Evolutionary conservation across 2,329 filamentous ascomycete genomes (phyloP).

Genomic region (Xylariales sp.): DNA sequence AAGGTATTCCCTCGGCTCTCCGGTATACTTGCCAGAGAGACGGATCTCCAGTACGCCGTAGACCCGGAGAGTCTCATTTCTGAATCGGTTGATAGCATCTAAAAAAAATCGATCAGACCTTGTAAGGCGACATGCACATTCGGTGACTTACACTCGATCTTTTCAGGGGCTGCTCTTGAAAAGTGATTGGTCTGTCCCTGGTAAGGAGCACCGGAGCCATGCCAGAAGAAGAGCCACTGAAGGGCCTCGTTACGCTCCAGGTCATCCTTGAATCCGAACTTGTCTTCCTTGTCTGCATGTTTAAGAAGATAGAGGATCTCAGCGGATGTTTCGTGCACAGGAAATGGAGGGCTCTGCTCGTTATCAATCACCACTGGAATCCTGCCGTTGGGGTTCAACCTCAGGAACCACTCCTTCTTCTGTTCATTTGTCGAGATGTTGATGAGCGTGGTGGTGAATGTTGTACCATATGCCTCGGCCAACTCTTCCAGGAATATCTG

Average conservation of each 20-base stretch:
- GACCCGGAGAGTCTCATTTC: conserved; percentile 46
- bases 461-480: conserved; percentile 41
- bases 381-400: conserved; percentile 41
- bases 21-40: conserved; percentile 43
- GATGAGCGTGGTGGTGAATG: conserved; percentile 44
- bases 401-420: conserved; percentile 50
- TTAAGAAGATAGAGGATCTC: conserved; percentile 49
- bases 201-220: conserved; percentile 37
- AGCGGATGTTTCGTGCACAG: conserved; percentile 49
- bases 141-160: conserved; percentile 34
- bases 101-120: not conserved
- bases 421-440: conserved; percentile 48
- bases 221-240: conserved; percentile 54
- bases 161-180: conserved; percentile 34
- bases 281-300: conserved; percentile 40
- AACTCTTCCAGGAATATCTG: conserved; percentile 39
- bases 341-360: conserved; percentile 40
- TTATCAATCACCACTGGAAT: conserved; percentile 49
- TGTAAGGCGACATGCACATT: not conserved
- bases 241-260: conserved; percentile 42
- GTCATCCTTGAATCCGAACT: conserved; percentile 47
- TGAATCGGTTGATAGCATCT: conserved; percentile 45
- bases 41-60: conserved; percentile 38
- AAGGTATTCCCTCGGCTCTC: conserved; percentile 43
- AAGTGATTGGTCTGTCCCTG: conserved; percentile 40